These are phyloP conservation scores for Gossypium longicalyx DNA, from an alignment of 345 rosid genomes.

Conservation along the genomic window DNA sequence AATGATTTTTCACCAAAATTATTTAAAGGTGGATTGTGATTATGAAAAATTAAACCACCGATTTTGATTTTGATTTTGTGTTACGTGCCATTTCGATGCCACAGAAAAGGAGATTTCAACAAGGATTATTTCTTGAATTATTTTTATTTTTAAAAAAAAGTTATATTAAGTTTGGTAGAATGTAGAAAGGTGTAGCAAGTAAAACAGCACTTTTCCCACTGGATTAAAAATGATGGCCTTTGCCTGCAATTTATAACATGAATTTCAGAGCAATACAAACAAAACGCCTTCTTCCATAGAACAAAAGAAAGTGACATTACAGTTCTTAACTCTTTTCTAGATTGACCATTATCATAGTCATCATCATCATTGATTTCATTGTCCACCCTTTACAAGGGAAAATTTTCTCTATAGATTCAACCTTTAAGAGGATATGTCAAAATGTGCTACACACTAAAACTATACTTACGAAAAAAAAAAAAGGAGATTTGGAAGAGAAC, in stretches of 20 bases:
- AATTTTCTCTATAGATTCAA: constrained; percentile 11
- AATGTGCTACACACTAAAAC: constrained; percentile 9
- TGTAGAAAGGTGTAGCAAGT: background rate
- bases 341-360: constrained; percentile 17
- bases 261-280: background rate
- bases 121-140: no score
- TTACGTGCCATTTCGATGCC: no score
- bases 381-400: constrained; percentile 17
- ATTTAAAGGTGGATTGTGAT: no score
- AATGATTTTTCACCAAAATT: no score
- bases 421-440: constrained; percentile 18
- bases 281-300: background rate
- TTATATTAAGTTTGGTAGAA: no score
- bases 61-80: no score
- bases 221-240: background rate
- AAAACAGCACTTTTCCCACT: background rate
- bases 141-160: no score
- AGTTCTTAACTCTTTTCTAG: constrained; percentile 18
- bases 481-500: background rate
- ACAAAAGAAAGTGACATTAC: background rate
- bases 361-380: constrained; percentile 15
- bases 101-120: no score
- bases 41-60: no score
- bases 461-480: background rate
- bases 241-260: background rate